Evolutionary conservation across 2,329 filamentous ascomycete genomes (phyloP).

Genomic region (Fusarium neocosmosporiellum): DNA sequence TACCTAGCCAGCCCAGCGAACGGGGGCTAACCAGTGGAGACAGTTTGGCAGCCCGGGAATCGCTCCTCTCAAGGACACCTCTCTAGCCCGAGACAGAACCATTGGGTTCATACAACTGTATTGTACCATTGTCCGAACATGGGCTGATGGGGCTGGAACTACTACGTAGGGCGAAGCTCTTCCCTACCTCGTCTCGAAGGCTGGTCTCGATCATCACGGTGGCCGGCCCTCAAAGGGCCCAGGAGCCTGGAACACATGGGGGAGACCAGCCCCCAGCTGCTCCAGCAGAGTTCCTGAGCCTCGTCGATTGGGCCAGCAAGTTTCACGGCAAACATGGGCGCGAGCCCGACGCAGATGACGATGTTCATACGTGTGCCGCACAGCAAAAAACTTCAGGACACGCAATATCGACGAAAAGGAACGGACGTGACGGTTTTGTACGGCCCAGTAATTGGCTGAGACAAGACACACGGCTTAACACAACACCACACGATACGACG

Average conservation of each 20-base stretch:
- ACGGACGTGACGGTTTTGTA: conserved; percentile 6
- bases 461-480: conserved; percentile 11
- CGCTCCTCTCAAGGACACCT: conserved; percentile 9
- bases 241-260: conserved; percentile 25
- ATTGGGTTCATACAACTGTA: neutral
- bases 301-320: conserved; percentile 17
- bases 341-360: conserved; percentile 28
- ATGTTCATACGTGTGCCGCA: conserved; percentile 32
- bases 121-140: neutral
- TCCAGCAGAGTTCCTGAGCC: conserved; percentile 20
- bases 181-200: neutral
- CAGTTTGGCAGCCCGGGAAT: conserved; percentile 24
- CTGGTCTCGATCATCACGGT: conserved; percentile 23
- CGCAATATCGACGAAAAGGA: conserved; percentile 26
- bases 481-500: conserved; percentile 20
- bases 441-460: conserved; percentile 10
- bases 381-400: conserved; percentile 8
- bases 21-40: conserved; percentile 11
- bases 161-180: neutral
- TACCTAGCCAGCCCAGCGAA: conserved; percentile 4
- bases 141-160: neutral
- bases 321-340: conserved; percentile 13
- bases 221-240: conserved; percentile 9
- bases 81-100: neutral
- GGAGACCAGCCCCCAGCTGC: conserved; percentile 9